Evolutionary conservation across 139 green algal species (phyloP).

Genomic region (Chlamydomonas schloesseri): DNA sequence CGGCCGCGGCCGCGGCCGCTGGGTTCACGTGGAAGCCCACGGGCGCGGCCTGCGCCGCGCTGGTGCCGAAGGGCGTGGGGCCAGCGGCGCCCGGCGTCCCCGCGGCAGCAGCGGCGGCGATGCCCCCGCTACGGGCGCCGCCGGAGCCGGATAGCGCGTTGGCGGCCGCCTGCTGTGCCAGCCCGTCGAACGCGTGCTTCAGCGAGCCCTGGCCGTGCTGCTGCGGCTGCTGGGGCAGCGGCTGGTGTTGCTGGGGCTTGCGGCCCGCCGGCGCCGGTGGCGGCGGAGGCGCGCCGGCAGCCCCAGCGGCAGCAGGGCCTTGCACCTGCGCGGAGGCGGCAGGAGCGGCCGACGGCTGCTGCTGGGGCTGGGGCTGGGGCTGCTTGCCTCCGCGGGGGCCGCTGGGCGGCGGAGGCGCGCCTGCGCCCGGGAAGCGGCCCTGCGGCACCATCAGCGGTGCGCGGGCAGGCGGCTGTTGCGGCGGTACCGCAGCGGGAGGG

Average conservation of each 20-base stretch:
- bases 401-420: too few relatives aligned
- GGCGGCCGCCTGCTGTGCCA: constrained; percentile 1
- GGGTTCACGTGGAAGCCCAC: too few relatives aligned
- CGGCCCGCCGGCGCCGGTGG: too few relatives aligned
- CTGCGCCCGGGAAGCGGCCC: background rate
- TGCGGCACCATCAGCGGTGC: background rate
- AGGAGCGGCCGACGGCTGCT: background rate
- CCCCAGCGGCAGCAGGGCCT: too few relatives aligned
- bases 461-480: background rate
- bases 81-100: background rate
- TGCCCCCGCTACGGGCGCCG: background rate
- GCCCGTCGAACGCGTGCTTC: constrained; percentile 1
- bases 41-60: background rate
- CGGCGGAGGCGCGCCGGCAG: too few relatives aligned
- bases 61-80: background rate
- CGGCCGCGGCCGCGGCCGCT: background rate
- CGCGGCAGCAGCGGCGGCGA: background rate
- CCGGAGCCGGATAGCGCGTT: background rate
- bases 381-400: background rate
- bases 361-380: background rate
- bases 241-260: background rate
- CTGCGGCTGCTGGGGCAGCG: background rate
- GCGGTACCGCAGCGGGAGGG: background rate
- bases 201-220: constrained; percentile 7
- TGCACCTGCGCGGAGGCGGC: too few relatives aligned